These are phyloP conservation scores for Tulasnella sp. DNA, from an alignment of 768 basidiomycete species.

Conservation along the genomic window DNA sequence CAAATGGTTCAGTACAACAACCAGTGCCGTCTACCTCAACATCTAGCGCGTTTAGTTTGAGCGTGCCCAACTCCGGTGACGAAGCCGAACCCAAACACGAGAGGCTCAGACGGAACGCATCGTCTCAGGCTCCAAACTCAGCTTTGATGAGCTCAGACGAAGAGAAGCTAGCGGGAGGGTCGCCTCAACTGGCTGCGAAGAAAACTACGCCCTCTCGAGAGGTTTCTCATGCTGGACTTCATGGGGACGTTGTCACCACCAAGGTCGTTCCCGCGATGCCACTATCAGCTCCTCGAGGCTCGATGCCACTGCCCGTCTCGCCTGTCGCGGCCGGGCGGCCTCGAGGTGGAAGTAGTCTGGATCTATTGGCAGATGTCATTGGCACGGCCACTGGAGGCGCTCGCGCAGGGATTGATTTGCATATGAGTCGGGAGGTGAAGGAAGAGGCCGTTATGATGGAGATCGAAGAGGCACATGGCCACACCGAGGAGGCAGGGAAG, in stretches of 20 bases:
- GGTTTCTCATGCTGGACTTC: neutral
- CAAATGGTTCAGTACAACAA: too few relatives aligned
- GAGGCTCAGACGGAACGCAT: too few relatives aligned
- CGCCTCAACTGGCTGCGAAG: neutral
- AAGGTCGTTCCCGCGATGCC: neutral
- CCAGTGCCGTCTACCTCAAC: too few relatives aligned
- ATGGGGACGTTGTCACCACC: neutral
- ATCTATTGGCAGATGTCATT: slow-evolving; percentile 1
- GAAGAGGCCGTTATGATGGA: neutral
- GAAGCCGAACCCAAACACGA: too few relatives aligned
- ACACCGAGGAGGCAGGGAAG: neutral
- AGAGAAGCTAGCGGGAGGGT: neutral
- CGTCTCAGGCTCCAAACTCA: too few relatives aligned
- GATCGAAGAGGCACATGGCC: neutral
- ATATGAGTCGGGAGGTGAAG: neutral
- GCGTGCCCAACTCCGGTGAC: too few relatives aligned
- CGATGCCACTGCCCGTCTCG: neutral
- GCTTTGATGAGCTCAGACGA: too few relatives aligned
- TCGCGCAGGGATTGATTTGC: neutral
- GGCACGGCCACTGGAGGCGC: neutral
- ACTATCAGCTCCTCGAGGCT: neutral
- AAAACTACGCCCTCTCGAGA: neutral
- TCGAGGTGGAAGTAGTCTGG: neutral
- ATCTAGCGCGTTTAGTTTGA: too few relatives aligned
- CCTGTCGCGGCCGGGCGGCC: neutral